Conservation (phyloP, 768 basidiomycete genomes). For the Podaxis rugospora region DNA sequence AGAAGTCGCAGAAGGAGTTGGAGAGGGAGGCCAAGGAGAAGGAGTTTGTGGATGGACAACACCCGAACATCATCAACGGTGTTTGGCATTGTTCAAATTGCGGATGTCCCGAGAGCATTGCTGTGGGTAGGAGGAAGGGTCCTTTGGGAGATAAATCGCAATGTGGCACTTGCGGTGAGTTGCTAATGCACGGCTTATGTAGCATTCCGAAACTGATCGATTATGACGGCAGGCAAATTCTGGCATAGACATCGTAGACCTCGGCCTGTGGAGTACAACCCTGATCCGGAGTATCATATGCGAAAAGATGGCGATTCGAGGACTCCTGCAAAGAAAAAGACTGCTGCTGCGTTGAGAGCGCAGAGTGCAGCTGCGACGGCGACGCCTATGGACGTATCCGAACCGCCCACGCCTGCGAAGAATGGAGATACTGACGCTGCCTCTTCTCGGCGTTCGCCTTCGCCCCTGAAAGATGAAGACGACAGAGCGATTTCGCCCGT, state of each 20-base stretch:
- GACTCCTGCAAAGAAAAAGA: conserved; percentile 45
- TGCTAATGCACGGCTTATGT: conserved; percentile 3
- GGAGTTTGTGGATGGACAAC: conserved; percentile 80
- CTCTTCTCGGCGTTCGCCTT: conserved; percentile 24
- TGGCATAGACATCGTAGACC: conserved; percentile 86
- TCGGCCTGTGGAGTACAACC: conserved; percentile 75
- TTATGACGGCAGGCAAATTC: conserved; percentile 62
- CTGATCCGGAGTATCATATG: conserved; percentile 67
- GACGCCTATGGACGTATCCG: conserved; percentile 30
- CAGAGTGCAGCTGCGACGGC: conserved; percentile 45
- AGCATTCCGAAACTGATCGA: conserved; percentile 7
- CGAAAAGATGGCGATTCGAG: conserved; percentile 55
- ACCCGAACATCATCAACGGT: conserved; percentile 76
- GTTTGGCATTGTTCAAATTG: conserved; percentile 96
- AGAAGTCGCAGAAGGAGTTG: conserved; percentile 66
- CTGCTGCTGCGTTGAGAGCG: conserved; percentile 45
- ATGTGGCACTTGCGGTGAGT: conserved; percentile 89
- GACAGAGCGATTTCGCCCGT: conserved; percentile 68
- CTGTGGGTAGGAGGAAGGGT: conserved; percentile 83
- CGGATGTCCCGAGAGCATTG: conserved; percentile 84
- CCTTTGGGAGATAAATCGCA: conserved; percentile 87
- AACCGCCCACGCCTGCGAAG: conserved; percentile 39
- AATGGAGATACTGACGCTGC: conserved; percentile 30
- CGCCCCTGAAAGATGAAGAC: conserved; percentile 31
- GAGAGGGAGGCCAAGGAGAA: conserved; percentile 82